Conservation (phyloP, 805 yeast genomes). For the Kuraishia capsulata region DNA sequence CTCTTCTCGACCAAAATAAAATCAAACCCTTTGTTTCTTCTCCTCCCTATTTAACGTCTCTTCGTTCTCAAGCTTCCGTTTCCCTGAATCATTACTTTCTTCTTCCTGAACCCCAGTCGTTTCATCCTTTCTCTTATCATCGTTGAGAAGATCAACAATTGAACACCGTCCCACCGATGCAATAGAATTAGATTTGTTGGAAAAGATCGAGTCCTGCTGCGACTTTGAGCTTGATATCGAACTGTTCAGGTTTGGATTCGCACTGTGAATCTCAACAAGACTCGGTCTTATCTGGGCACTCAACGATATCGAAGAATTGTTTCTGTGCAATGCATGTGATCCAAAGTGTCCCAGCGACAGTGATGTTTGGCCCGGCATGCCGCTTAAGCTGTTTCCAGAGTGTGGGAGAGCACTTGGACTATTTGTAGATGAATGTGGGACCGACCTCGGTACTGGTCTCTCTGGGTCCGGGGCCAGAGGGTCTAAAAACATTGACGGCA, state of each 20-base stretch:
- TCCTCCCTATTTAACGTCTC: neutral
- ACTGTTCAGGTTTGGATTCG: neutral
- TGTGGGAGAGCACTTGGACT: too few relatives aligned
- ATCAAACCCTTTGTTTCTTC: neutral
- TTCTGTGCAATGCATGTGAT: too few relatives aligned
- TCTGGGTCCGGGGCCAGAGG: conserved; percentile 36
- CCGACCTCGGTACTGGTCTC: neutral
- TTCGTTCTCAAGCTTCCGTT: neutral
- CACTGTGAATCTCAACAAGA: neutral
- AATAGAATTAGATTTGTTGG: conserved; percentile 1
- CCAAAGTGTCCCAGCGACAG: too few relatives aligned
- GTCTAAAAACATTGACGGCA: conserved; percentile 39
- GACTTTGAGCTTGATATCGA: neutral
- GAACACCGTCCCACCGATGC: neutral
- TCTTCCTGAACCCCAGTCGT: too few relatives aligned
- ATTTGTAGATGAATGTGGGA: too few relatives aligned
- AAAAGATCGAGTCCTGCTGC: conserved; percentile 1
- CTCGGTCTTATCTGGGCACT: neutral
- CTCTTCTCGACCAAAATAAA: too few relatives aligned
- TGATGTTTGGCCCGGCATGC: too few relatives aligned
- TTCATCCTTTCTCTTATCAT: neutral
- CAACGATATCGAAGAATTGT: too few relatives aligned
- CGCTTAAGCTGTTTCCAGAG: too few relatives aligned
- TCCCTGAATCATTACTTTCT: too few relatives aligned
- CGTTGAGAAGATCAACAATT: conserved; percentile 2